phyloP scores from a whole-genome alignment of 2,329 filamentous ascomycete genomes.

The Diaporthe citri region DNA sequence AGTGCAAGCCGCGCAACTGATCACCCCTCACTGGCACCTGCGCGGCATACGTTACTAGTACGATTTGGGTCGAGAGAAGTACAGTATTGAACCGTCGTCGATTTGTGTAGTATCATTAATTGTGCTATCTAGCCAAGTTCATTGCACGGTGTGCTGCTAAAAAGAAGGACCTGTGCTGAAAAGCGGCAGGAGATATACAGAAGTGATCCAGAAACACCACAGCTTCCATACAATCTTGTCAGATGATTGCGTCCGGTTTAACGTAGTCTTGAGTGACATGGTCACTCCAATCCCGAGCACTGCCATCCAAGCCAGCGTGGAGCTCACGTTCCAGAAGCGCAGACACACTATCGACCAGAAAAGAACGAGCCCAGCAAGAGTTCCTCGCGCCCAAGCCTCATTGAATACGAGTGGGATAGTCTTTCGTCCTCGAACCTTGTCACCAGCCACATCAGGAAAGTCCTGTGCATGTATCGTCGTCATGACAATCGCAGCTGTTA shows the following conservation, averaged over 20 bases:
- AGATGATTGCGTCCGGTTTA: not conserved
- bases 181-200: not conserved
- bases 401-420: not conserved
- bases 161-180: not conserved
- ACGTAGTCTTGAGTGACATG: not conserved
- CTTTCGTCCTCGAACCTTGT: not conserved
- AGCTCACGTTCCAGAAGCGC: not conserved
- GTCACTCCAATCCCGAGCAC: not conserved
- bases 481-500: not conserved
- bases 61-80: not conserved
- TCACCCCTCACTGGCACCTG: not conserved
- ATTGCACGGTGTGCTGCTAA: not conserved
- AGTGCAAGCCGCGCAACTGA: not conserved
- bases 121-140: not conserved
- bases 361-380: not conserved
- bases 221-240: not conserved
- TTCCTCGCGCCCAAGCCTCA: not conserved
- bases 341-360: not conserved
- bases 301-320: not conserved
- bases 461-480: not conserved
- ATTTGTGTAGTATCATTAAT: too few relatives aligned
- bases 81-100: not conserved
- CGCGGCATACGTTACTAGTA: not conserved
- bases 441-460: not conserved
- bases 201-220: not conserved